A percentile compares a stretch with the other conserved stretches of the same genome.
Evolutionary conservation across 73 alveolate genomes (phyloP).

Genomic region (Loxodes magnus): DNA sequence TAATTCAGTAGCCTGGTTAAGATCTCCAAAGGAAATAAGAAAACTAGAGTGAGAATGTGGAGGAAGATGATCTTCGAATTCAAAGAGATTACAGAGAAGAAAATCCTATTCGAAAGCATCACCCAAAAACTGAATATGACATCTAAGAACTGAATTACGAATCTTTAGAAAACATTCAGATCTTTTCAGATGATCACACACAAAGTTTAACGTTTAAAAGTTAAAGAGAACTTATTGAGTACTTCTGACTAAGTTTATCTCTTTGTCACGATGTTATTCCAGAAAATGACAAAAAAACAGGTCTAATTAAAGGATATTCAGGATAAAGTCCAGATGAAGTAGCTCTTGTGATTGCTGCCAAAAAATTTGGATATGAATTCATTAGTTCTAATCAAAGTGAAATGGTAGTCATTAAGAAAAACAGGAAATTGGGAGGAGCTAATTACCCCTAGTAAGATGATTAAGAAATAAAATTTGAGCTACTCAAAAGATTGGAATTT

Average conservation of each 20-base stretch:
- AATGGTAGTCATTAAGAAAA: conserved; percentile 7
- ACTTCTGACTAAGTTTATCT: conserved; percentile 34
- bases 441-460: conserved; percentile 27
- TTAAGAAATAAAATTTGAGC: conserved; percentile 32
- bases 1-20: not conserved
- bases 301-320: conserved; percentile 19
- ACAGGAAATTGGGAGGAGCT: conserved; percentile 18
- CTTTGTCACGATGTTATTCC: conserved; percentile 72
- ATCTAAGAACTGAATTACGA: not conserved
- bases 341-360: conserved; percentile 88
- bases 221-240: conserved; percentile 8
- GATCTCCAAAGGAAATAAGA: conserved; percentile 8
- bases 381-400: conserved; percentile 21
- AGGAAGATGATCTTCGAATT: not conserved
- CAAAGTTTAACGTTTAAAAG: not conserved
- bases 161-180: conserved; percentile 5
- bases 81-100: not conserved
- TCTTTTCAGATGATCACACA: not conserved
- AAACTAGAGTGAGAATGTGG: not conserved
- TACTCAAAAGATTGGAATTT: conserved; percentile 75
- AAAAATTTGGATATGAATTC: conserved; percentile 68
- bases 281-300: conserved; percentile 36
- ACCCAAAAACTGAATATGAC: not conserved
- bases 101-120: not conserved
- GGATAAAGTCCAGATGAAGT: conserved; percentile 91